phyloP scores from a whole-genome alignment of 495 filamentous ascomycete species.

The Rusavskia elegans region DNA sequence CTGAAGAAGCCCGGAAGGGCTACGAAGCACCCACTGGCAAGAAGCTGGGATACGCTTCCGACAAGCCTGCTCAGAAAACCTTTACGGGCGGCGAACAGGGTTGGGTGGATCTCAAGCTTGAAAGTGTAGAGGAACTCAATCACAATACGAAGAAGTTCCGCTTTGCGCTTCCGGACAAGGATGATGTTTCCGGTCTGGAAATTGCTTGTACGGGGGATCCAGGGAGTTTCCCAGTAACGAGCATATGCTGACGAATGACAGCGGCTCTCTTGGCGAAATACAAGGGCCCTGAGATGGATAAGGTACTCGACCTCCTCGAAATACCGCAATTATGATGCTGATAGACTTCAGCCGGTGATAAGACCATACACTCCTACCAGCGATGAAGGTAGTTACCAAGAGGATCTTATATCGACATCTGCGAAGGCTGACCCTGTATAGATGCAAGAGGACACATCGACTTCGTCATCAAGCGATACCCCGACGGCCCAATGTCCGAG shows the following conservation, averaged over 20 bases:
- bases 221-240: not conserved
- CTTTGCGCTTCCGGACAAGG: slow-evolving; percentile 52
- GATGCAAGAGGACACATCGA: slow-evolving; percentile 68
- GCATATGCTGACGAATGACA: slow-evolving; percentile 12
- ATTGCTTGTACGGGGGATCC: slow-evolving; percentile 45
- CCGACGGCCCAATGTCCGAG: slow-evolving; percentile 75
- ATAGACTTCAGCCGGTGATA: slow-evolving; percentile 35
- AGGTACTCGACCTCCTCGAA: slow-evolving; percentile 24
- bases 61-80: slow-evolving; percentile 27
- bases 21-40: slow-evolving; percentile 18
- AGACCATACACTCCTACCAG: slow-evolving; percentile 85
- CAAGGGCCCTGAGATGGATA: slow-evolving; percentile 59
- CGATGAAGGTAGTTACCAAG: slow-evolving; percentile 48
- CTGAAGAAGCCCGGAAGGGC: slow-evolving; percentile 20
- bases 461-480: slow-evolving; percentile 81
- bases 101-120: slow-evolving; percentile 64
- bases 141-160: slow-evolving; percentile 50
- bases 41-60: slow-evolving; percentile 1
- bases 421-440: slow-evolving; percentile 10
- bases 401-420: slow-evolving; percentile 12
- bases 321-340: no score
- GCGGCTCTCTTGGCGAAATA: slow-evolving; percentile 77
- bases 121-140: slow-evolving; percentile 44
- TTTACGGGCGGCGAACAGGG: slow-evolving; percentile 81
- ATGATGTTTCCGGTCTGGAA: slow-evolving; percentile 65